These are phyloP conservation scores for Fraxinus latifolia DNA, from an alignment of 305 asterid species.

Conservation along the genomic window DNA sequence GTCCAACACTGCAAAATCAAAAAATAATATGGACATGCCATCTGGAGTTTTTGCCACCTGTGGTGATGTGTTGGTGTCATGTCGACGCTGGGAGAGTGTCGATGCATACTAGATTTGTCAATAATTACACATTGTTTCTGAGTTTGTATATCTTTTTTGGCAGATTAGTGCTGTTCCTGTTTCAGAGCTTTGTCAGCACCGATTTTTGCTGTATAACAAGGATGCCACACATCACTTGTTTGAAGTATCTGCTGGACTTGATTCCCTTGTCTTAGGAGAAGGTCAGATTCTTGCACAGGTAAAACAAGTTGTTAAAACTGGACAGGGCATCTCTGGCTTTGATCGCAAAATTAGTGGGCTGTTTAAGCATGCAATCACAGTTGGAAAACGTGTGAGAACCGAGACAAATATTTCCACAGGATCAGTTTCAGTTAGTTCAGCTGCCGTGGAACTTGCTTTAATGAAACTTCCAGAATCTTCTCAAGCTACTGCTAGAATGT, in stretches of 20 bases:
- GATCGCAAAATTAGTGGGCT: conserved; percentile 69
- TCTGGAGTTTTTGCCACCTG: neutral
- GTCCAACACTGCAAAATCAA: neutral
- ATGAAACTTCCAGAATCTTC: conserved; percentile 66
- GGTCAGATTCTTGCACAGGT: conserved; percentile 95
- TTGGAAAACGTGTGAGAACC: conserved; percentile 85
- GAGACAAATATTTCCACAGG: conserved; percentile 81
- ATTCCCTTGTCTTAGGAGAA: conserved; percentile 89
- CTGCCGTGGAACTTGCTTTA: conserved; percentile 88
- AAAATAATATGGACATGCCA: neutral
- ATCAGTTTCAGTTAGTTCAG: conserved; percentile 90
- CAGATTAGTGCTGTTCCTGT: conserved; percentile 81
- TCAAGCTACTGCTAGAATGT: conserved; percentile 47
- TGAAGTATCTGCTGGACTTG: conserved; percentile 87
- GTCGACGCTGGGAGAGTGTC: neutral
- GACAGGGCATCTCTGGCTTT: conserved; percentile 76
- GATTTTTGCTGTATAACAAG: conserved; percentile 53
- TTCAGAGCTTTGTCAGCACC: conserved; percentile 60
- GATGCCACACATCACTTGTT: conserved; percentile 78
- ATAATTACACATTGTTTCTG: neutral
- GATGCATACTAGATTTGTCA: conserved; percentile 2
- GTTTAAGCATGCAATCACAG: conserved; percentile 79
- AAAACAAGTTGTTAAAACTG: conserved; percentile 75
- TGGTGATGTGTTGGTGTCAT: neutral
- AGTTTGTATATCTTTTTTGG: conserved; percentile 17